A percentile compares a stretch with the other conserved stretches of the same genome.
Conservation (phyloP, 2,329 filamentous ascomycete genomes). For the Cordyceps javanica region DNA sequence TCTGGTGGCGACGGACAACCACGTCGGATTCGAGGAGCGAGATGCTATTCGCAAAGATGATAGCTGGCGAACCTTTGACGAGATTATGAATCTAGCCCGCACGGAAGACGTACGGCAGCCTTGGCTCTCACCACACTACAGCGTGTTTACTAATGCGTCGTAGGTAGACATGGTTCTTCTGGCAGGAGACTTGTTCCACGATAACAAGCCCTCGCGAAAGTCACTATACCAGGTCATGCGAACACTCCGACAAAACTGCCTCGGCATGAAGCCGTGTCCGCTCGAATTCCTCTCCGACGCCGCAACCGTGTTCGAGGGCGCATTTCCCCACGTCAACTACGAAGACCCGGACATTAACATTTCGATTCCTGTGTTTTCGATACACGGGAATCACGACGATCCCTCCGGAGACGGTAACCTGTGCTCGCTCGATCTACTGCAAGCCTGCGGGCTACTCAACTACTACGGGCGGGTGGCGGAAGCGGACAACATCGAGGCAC, state of each 20-base stretch:
- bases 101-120: slow-evolving; percentile 60
- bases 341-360: slow-evolving; percentile 97
- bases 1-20: slow-evolving; percentile 89
- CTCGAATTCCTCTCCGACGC: slow-evolving; percentile 92
- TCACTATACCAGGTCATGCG: slow-evolving; percentile 97
- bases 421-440: slow-evolving; percentile 84
- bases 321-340: slow-evolving; percentile 94
- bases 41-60: slow-evolving; percentile 94
- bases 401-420: slow-evolving; percentile 93
- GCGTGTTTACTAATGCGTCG: not conserved
- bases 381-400: slow-evolving; percentile 97
- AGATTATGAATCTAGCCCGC: slow-evolving; percentile 84
- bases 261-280: slow-evolving; percentile 92
- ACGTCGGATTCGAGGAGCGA: slow-evolving; percentile 94
- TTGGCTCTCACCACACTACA: not conserved
- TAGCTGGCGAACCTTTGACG: slow-evolving; percentile 93
- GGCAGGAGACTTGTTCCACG: slow-evolving; percentile 92
- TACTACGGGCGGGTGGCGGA: slow-evolving; percentile 92
- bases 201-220: slow-evolving; percentile 94
- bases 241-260: slow-evolving; percentile 84
- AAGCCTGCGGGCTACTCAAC: slow-evolving; percentile 86
- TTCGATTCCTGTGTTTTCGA: slow-evolving; percentile 94
- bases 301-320: slow-evolving; percentile 80
- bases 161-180: slow-evolving; percentile 93
- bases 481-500: slow-evolving; percentile 87